Percentiles rank a stretch among this genome's conserved stretches.
These are phyloP conservation scores for Plasmodium blacklocki DNA, from an alignment of 169 alveolate species.

Conservation along the genomic window DNA sequence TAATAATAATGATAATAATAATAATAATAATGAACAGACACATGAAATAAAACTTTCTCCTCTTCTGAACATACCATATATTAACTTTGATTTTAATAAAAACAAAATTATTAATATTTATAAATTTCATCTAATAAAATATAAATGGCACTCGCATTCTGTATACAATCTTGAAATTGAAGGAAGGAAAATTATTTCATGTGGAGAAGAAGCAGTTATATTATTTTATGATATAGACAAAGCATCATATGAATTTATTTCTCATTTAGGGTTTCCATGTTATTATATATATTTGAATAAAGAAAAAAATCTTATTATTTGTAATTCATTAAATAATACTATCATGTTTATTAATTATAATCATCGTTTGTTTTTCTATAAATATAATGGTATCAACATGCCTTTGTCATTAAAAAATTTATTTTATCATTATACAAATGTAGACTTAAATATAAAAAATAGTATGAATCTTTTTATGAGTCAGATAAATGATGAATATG, in stretches of 20 bases:
- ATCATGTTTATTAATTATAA: constrained; percentile 30
- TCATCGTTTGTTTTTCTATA: constrained; percentile 45
- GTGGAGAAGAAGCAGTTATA: constrained; percentile 63
- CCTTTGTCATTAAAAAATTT: constrained; percentile 29
- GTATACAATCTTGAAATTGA: constrained; percentile 36
- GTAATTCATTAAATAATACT: constrained; percentile 23
- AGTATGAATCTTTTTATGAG: constrained; percentile 9
- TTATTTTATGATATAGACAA: constrained; percentile 32
- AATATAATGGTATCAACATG: constrained; percentile 34
- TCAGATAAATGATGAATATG: constrained; percentile 11
- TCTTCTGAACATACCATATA: constrained; percentile 17
- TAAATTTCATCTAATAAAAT: constrained; percentile 8
- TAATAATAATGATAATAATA: no score
- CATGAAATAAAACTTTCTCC: no score
- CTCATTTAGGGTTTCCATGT: constrained; percentile 65
- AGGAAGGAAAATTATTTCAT: constrained; percentile 14
- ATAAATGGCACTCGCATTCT: constrained; percentile 65
- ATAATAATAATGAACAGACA: no score
- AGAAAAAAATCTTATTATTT: constrained; percentile 29
- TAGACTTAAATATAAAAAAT: constrained; percentile 1
- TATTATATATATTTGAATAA: constrained; percentile 34
- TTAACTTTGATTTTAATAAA: not conserved
- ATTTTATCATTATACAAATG: constrained; percentile 19
- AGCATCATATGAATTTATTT: constrained; percentile 13
- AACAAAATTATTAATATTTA: constrained; percentile 16